Base-by-base conservation (phyloP, 495 filamentous ascomycete species). In the Neurospora sp. region DNA sequence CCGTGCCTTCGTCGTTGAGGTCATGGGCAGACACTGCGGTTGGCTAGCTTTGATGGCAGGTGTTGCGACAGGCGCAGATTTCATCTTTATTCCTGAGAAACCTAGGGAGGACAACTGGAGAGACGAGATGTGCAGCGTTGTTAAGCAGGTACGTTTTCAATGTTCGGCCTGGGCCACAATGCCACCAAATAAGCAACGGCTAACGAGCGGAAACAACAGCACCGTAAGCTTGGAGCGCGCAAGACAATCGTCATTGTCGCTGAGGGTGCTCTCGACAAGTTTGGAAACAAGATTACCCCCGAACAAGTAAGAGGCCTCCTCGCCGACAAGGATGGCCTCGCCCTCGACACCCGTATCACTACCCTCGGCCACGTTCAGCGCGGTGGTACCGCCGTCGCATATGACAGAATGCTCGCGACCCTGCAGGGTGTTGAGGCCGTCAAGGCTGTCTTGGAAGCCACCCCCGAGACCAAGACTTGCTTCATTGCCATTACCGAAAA, bases 21-120 rank as follows among this genome's bases (percentile, higher is more conserved):
- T 98, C 69, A 99, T 99, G 96, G 96, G 96, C n/a, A 89, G 96
- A 72, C 95, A 98, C 83, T 99, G 96, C 78, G 96, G 96, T 48
- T 99, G 96, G 96, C 85, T 99, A 70, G 96, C 96, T 59, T 85
- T 99, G 66, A 98, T 98, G 94, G 92, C 96, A 14, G 96, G 94
- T 73, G 93, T 98, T 70, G 94, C 93, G 73, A 97, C 93, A 4
- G 96, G 96, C 38, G 95, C 96, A 6, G 96, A 99, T 82, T 99
- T 96, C 83, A 87, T 98, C 66, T 97, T 99, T 82, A 92, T 98
- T 69, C 96, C 96, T 0, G 96, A 99, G 84, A 97, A 94, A 83
- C 96, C 96, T 73, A 93, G 95, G 16, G 86, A 87, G 71, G 89
- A 92, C 31, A 91, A 93, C 75, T 99, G 96, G 96, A 90, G 91